phyloP scores from a whole-genome alignment of 257 asterid genomes.

The Cruciata laevipes region DNA sequence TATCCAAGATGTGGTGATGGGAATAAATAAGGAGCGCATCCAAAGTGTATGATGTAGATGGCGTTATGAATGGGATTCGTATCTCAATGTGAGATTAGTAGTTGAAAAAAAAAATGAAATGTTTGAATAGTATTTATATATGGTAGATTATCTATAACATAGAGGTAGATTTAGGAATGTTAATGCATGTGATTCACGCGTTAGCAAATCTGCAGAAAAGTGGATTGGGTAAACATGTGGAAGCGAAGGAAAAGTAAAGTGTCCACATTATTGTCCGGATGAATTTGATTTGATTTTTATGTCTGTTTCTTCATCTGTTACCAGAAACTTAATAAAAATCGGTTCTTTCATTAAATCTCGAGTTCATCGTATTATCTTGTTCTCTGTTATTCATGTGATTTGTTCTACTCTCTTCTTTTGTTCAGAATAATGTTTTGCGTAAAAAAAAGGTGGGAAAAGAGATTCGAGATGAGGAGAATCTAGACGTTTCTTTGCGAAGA shows the following conservation, averaged over 20 bases:
- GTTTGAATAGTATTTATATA: too few species aligned
- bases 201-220: background rate
- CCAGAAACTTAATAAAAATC: background rate
- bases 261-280: background rate
- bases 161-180: background rate
- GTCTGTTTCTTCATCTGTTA: background rate
- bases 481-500: background rate
- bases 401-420: background rate
- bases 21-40: background rate
- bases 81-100: too few species aligned
- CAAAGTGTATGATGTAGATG: background rate
- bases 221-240: background rate
- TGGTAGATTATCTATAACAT: too few species aligned
- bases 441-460: background rate
- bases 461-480: background rate
- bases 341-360: background rate
- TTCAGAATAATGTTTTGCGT: background rate
- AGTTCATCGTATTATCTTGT: background rate
- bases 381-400: background rate
- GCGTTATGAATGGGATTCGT: background rate
- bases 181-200: background rate
- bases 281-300: background rate
- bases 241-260: background rate
- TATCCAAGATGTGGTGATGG: too few species aligned
- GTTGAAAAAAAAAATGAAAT: background rate